Base-by-base conservation (phyloP, 1,284 basidiomycete genomes). In the Leccinum angustisporum region DNA sequence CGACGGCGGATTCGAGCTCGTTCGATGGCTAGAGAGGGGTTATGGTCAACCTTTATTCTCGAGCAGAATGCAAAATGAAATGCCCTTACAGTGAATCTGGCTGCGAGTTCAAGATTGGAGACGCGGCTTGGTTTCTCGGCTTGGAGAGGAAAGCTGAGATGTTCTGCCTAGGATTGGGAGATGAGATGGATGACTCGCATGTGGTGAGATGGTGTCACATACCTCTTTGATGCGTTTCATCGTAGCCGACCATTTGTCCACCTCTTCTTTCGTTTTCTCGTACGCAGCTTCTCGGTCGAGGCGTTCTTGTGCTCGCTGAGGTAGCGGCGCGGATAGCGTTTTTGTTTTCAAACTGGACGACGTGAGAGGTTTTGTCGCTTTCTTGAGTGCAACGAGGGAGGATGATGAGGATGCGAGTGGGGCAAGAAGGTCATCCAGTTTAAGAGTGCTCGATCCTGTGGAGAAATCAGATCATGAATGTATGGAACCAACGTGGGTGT, bases 211-310 rank as follows among this genome's bases (percentile, higher is more conserved):
- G 21, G 36, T 13, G 30, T 25, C 6, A 65, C 75, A 16, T 57
- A 86, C 90, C 79, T 95, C 91, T 68, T 88, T 87, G 65, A 96
- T 92, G 31, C 86, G 83, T 75, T 91, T 91, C 88, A 97, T 98
- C 2, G 94, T 92, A 9, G 87, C 87, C 53, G 87, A 87, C 97
- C 97, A 99, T 78, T 97, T 97, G 66, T 93, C 87, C 3, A 97
- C 91, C 74, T 98, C 96, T 67, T 87, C 85, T 71, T 94, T 94
- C 3, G 95, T 97, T 75, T 91, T 85, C 70, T 95, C 92, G 75
- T 98, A 98, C 0, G 97, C 97, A 4, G 95, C 97, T 72, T 95
- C 88, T 52, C 97, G 88, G 70, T 98, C 95, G 1, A 98, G 78
- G 53, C 92, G 88, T 65, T 98, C 95, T 74, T 98, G 94, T 0